Conservation (phyloP, 352 stramenopile species). For the Phytophthora pinifolia region DNA sequence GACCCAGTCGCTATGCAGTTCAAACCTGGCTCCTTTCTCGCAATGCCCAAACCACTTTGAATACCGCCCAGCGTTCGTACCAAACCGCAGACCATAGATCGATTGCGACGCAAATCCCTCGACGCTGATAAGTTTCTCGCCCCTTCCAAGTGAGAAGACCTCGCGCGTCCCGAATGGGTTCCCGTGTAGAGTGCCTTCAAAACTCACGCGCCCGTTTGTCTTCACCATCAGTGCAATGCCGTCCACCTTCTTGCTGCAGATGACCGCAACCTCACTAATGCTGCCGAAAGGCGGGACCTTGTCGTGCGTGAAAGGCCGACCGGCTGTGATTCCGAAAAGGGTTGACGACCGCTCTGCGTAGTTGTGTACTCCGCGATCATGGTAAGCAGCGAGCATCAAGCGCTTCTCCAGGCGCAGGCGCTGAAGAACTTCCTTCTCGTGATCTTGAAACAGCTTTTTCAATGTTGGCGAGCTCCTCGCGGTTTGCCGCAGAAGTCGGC, state of each 20-base stretch:
- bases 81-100: constrained; percentile 66
- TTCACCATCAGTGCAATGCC: constrained; percentile 64
- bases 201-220: constrained; percentile 40
- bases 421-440: constrained; percentile 57
- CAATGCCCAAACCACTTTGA: constrained; percentile 81
- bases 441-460: constrained; percentile 69
- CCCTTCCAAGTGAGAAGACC: constrained; percentile 48
- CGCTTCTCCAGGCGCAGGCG: constrained; percentile 69
- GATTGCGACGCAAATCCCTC: constrained; percentile 78
- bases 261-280: constrained; percentile 62
- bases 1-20: constrained; percentile 53
- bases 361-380: constrained; percentile 65
- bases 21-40: constrained; percentile 70
- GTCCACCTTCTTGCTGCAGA: constrained; percentile 71
- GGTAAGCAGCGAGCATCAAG: constrained; percentile 73
- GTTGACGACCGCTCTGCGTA: constrained; percentile 58
- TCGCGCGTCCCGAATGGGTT: constrained; percentile 75
- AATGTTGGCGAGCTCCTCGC: constrained; percentile 61
- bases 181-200: constrained; percentile 55
- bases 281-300: constrained; percentile 63
- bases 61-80: constrained; percentile 48
- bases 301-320: constrained; percentile 58
- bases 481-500: constrained; percentile 30
- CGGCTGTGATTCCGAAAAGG: constrained; percentile 43
- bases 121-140: constrained; percentile 61